Base-by-base conservation (phyloP, 2,329 filamentous ascomycete genomes). In the Ceratocystis cubensis region DNA sequence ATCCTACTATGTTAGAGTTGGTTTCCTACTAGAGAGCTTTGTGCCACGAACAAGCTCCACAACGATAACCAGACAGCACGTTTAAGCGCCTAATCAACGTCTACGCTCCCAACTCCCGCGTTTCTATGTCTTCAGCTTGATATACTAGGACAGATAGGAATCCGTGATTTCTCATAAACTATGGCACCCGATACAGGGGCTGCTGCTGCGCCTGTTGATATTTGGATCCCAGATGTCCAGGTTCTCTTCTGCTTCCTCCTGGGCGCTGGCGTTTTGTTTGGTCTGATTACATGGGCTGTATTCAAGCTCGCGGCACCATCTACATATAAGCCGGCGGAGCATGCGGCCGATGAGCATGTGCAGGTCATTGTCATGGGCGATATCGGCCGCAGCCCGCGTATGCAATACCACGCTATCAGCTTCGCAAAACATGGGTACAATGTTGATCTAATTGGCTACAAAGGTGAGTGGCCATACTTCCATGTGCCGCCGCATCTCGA, bases 371-470 rank as follows among this genome's bases (percentile, higher is more conserved):
- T 99, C 20, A 82, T 99, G 33, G 94, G 94, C 57, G 94, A 99
- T 73, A 92, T 99, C 74, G 94, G 94, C 48, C 85, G 92, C 59
- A 97, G 93, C 74, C 94, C 94, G 63, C 90, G 94, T 66, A 99
- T 99, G 93, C 92, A 97, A 74, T 97, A 99, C 72, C 94, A 99
- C 81, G 93, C 93, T 22, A 79, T 96, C 71, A 97, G 93, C 74
- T 86, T 97, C 72, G 90, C 91, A 50, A 88, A 87, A 72, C 86
- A 91, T 73, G 90, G 90, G 28, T 88, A 86, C 5, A 81, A 82
- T 44, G 93, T 96, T 22, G 86, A 93, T 73, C 78, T 99, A 13
- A 87, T 99, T 71, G 94, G 93, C 59, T 97, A 96, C 74, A 81
- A 87, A 74, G 90, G 91, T 92, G 74, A 69, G 73, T 10, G 15